Conservation (phyloP, 192 early-diverging fungal species). For the Linnemannia hyalina region DNA sequence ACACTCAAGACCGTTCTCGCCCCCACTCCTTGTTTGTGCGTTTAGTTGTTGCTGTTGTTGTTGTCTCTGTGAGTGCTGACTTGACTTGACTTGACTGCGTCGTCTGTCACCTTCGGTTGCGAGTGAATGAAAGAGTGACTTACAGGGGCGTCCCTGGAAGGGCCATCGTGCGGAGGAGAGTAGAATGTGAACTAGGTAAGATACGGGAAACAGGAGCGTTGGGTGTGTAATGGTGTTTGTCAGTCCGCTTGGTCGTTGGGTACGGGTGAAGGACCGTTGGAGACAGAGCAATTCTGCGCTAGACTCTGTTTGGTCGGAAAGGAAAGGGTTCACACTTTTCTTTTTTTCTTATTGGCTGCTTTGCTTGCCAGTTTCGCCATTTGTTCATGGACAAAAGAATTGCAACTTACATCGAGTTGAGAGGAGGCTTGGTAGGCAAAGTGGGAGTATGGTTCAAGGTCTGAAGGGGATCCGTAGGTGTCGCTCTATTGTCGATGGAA, state of each 20-base stretch:
- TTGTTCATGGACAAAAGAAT: neutral
- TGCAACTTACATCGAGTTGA: conserved; percentile 48
- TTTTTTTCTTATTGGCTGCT: neutral
- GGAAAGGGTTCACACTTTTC: neutral
- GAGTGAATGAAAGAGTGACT: neutral
- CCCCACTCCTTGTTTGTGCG: neutral
- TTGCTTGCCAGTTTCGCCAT: neutral
- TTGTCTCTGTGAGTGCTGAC: neutral
- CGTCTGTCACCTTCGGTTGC: neutral
- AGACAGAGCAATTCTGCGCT: neutral
- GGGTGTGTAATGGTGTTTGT: neutral
- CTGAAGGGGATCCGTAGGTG: conserved; percentile 34
- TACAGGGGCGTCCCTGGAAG: conserved; percentile 27
- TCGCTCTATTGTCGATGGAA: conserved; percentile 25
- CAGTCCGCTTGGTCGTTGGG: neutral
- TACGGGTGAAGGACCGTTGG: neutral
- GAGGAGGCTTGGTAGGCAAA: conserved; percentile 36
- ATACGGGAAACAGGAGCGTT: neutral
- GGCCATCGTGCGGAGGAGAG: conserved; percentile 29
- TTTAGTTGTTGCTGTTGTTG: neutral
- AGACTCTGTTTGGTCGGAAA: conserved; percentile 5
- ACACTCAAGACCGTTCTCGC: neutral
- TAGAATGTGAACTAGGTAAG: conserved; percentile 41
- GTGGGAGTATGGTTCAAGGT: conserved; percentile 47
- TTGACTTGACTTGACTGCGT: too few species aligned